Conservation (phyloP, 768 basidiomycete species). For the Boletus sp. region DNA sequence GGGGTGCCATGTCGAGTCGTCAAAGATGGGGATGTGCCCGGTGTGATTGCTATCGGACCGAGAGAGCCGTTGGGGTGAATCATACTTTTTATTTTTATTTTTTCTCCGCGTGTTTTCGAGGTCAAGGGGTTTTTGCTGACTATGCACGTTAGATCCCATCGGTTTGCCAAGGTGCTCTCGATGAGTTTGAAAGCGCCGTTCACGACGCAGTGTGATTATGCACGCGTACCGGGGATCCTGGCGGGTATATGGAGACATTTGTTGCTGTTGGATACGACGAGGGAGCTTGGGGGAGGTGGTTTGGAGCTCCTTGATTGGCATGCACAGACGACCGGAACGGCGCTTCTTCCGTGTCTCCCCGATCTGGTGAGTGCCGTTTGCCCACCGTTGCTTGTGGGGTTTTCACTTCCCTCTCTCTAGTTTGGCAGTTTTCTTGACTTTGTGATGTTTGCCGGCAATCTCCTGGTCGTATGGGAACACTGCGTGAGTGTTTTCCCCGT, state of each 20-base stretch:
- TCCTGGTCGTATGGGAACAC: constrained; percentile 28
- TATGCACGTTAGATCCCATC: constrained; percentile 1
- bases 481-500: constrained; percentile 27
- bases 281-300: constrained; percentile 14
- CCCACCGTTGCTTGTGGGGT: too few relatives aligned
- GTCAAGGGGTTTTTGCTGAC: not conserved
- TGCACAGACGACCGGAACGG: constrained; percentile 22
- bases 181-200: constrained; percentile 23
- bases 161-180: constrained; percentile 18
- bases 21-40: constrained; percentile 18
- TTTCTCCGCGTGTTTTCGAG: not conserved
- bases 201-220: constrained; percentile 20
- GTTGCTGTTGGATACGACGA: constrained; percentile 23
- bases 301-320: constrained; percentile 30
- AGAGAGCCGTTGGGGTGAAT: constrained; percentile 7
- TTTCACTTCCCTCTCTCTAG: constrained; percentile 1
- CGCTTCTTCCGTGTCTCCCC: constrained; percentile 19
- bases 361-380: constrained; percentile 18
- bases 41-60: constrained; percentile 21
- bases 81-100: not conserved
- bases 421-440: constrained; percentile 28
- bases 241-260: constrained; percentile 23
- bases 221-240: constrained; percentile 20
- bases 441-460: constrained; percentile 18
- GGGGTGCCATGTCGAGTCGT: constrained; percentile 18